Evolutionary conservation across 139 green algal genomes (phyloP), one percentile per base, ranked within the genome.

Genomic region (Desmodesmus armatus): DNA sequence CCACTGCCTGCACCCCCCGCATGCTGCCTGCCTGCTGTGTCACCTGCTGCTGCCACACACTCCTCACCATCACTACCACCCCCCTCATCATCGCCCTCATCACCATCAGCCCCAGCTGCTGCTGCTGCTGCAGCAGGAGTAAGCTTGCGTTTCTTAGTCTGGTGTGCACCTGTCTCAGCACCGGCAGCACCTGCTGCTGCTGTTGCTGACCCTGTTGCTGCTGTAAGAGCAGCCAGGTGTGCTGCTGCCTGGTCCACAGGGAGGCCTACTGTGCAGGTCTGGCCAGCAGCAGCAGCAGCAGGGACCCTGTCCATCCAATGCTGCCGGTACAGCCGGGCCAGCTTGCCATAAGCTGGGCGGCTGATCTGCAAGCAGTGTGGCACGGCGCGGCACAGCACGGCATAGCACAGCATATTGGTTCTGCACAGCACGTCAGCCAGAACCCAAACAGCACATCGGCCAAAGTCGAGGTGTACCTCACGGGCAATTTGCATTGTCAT

Each of bases 301-400:
- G 39, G 37, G 19, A 27, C 25, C 21, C 27, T 41, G 0, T 7
- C 17, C 23, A 71, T 21, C 33, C 33, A 47, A 37, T 82, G 75
- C 11, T 35, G 43, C 53, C 75, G 75, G 75, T 71, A 82, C 33
- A 82, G 29, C 0, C 75, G 75, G 6, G 75, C 53, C 75, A 82
- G 49, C 51, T 82, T 82, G 37, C 75, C 51, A 25, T 82, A 82
- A 5, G 51, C 25, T 6, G 53, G 53, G 6, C 75, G 53, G n/a
- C n/a, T n/a, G n/a, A n/a, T n/a, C n/a, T n/a, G n/a, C n/a, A n/a
- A n/a, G n/a, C n/a, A n/a, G n/a, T n/a, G n/a, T n/a, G n/a, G n/a
- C n/a, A n/a, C n/a, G n/a, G n/a, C n/a, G n/a, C n/a, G n/a, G n/a
- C n/a, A n/a, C n/a, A n/a, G n/a, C n/a, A n/a, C n/a, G n/a, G n/a